phyloP scores from a whole-genome alignment of 106 monocot genomes.

The Vanilla planifolia region DNA sequence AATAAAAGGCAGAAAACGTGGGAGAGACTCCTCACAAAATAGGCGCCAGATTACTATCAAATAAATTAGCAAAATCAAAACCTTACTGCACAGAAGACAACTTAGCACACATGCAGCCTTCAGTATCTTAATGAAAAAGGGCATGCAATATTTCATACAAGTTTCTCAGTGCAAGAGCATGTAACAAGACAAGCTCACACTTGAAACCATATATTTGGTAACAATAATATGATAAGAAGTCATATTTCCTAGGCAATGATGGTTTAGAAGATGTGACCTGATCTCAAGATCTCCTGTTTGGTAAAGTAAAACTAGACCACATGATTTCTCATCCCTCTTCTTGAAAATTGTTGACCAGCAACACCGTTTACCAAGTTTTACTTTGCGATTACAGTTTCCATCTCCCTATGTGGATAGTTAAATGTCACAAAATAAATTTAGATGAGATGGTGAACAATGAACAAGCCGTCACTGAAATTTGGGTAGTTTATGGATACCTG shows the following conservation, averaged over 20 bases:
- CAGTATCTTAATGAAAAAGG: not conserved
- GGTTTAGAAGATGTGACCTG: slow-evolving; percentile 33
- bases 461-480: not conserved
- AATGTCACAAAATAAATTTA: not conserved
- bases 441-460: too few species aligned
- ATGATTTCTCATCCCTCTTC: slow-evolving; percentile 34
- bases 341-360: slow-evolving; percentile 73
- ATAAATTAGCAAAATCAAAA: too few species aligned
- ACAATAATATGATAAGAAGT: not conserved
- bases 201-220: not conserved
- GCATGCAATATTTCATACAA: not conserved
- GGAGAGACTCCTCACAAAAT: too few species aligned
- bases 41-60: too few species aligned
- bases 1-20: not conserved
- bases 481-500: slow-evolving; percentile 28
- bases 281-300: slow-evolving; percentile 76
- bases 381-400: slow-evolving; percentile 28
- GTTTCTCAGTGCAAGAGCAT: not conserved
- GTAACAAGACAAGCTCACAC: not conserved
- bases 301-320: slow-evolving; percentile 73
- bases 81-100: too few species aligned
- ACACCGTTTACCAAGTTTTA: slow-evolving; percentile 51
- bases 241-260: not conserved
- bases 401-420: slow-evolving; percentile 34
- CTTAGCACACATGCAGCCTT: not conserved